These are phyloP conservation scores for Arthroderma uncinatum DNA, from an alignment of 2,329 filamentous ascomycete genomes.

Conservation along the genomic window DNA sequence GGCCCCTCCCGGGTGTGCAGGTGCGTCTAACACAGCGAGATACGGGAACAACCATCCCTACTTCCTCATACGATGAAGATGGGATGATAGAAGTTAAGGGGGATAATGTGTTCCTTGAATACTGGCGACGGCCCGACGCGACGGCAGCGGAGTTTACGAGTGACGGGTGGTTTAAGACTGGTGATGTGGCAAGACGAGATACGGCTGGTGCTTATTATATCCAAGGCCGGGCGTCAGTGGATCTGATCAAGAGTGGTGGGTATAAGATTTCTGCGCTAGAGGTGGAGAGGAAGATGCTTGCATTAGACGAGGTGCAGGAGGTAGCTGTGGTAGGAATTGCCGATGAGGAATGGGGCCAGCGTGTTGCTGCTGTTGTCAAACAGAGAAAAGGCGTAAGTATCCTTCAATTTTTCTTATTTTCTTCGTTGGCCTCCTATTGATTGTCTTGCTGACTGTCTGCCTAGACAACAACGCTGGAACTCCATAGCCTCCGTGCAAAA, in stretches of 20 bases:
- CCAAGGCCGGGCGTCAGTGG: conserved; percentile 42
- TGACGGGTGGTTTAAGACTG: conserved; percentile 42
- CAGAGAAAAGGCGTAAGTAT: conserved; percentile 26
- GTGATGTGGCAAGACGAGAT: conserved; percentile 34
- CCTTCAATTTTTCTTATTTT: background rate
- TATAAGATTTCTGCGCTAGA: conserved; percentile 47
- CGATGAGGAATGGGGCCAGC: conserved; percentile 45
- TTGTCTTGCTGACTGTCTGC: background rate
- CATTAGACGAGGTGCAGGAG: conserved; percentile 40
- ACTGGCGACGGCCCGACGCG: conserved; percentile 36
- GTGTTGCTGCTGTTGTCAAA: conserved; percentile 44
- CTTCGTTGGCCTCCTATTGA: no score
- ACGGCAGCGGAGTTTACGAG: conserved; percentile 37
- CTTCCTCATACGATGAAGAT: conserved; percentile 25
- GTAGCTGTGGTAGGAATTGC: conserved; percentile 44
- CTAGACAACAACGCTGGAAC: conserved; percentile 18
- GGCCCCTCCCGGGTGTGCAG: conserved; percentile 38
- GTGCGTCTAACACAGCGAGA: conserved; percentile 37
- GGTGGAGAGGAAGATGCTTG: conserved; percentile 44
- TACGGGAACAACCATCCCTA: conserved; percentile 22
- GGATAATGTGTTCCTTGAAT: conserved; percentile 34
- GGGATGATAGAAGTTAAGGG: conserved; percentile 36
- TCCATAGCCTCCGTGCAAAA: conserved; percentile 24
- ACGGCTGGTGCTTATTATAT: conserved; percentile 40
- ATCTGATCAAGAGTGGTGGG: conserved; percentile 46